Base-by-base conservation (phyloP, 163 green algal genomes). In the Trebouxia gelatinosa region DNA sequence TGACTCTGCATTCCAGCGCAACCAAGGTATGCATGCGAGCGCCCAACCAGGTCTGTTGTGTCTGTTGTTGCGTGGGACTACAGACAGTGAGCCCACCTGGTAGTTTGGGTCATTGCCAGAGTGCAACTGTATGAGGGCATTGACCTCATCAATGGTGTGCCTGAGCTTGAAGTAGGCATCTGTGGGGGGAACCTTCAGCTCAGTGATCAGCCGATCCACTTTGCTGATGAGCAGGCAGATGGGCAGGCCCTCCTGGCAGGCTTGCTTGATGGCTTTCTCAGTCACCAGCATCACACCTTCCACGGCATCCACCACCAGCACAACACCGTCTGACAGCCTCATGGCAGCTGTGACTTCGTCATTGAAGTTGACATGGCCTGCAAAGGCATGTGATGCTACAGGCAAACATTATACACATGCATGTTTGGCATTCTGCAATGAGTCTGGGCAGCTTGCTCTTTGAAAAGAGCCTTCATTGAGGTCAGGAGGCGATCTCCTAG, bases 91-190 rank as follows among this genome's bases (percentile, higher is more conserved):
- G 13, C 34, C 1, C 37, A 72, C 64, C 64, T 72, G 64, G 21
- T 54, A 54, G 64, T 28, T 37, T 35, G 64, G 7, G 19, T 72
- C 50, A 37, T 51, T 72, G 64, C 64, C 64, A 72, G 64, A 72
- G 59, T 85, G 81, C 7, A 58, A 74, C 7, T 80, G 78, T 54
- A 97, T 87, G 31, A 93, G 75, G 0, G 84, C 76, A 79, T 97
- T 97, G 70, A 98, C 90, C 81, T 99, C 96, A 82, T 99, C 90
- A 26, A 99, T 93, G 34, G 91, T 97, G 90, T 98, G 94, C 32
- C 89, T 85, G 70, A 99, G 82, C 88, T 99, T 99, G 90, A 97
- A 89, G 85, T 99, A 99, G 1, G 96, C 96, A 80, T 99, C 96
- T 11, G 84, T 81, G 2, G 96, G 96, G 0, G 96, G 96, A 59